A percentile compares a stretch with the other conserved stretches of the same genome.
These are phyloP conservation scores for Medicago lupulina DNA, from an alignment of 306 rosid genomes.

Conservation along the genomic window DNA sequence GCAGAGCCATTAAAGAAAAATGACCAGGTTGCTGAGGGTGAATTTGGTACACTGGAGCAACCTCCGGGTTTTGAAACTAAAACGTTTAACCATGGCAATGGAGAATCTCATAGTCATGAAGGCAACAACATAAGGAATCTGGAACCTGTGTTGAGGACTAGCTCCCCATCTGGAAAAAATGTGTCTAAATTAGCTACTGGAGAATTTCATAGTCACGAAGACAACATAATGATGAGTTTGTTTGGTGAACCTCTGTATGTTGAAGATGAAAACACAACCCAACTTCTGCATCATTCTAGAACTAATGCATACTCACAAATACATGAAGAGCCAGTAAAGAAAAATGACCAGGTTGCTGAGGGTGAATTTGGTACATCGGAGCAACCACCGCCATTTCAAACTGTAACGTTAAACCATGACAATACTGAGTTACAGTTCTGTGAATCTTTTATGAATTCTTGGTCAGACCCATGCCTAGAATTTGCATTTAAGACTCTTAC, in stretches of 20 bases:
- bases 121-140: constrained; percentile 38
- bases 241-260: constrained; percentile 41
- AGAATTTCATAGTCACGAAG: constrained; percentile 35
- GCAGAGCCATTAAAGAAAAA: constrained; percentile 41
- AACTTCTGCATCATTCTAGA: constrained; percentile 34
- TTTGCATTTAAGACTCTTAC: constrained; percentile 94
- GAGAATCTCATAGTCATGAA: constrained; percentile 21
- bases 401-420: constrained; percentile 36
- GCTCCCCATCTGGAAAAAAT: constrained; percentile 26
- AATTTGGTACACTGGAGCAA: too few relatives aligned
- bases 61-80: too few relatives aligned
- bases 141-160: constrained; percentile 50
- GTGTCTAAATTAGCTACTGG: constrained; percentile 19
- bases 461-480: constrained; percentile 97
- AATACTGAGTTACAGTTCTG: constrained; percentile 52
- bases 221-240: constrained; percentile 39
- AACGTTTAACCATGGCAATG: too few relatives aligned
- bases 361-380: constrained; percentile 43
- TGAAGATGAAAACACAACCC: constrained; percentile 35
- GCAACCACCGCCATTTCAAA: constrained; percentile 48
- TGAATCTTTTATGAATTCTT: constrained; percentile 64
- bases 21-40: too few relatives aligned
- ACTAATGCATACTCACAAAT: constrained; percentile 25
- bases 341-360: constrained; percentile 29
- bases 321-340: constrained; percentile 43